A percentile compares a stretch with the other conserved stretches of the same genome.
phyloP scores from a whole-genome alignment of 2,329 filamentous ascomycete species.

The Fusarium buharicum region DNA sequence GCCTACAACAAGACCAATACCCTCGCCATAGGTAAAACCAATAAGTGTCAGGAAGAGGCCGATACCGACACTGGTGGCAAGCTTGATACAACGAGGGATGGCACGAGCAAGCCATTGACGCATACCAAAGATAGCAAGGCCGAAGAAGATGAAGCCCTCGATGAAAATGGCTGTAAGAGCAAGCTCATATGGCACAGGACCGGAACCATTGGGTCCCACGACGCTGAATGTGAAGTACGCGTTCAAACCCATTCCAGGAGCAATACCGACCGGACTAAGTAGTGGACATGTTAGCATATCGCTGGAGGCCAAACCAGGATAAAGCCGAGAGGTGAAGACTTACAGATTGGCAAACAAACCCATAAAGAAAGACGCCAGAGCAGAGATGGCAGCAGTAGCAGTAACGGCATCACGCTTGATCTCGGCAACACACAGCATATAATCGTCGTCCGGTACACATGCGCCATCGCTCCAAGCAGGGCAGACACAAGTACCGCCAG shows the following conservation, averaged over 20 bases:
- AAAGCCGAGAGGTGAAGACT: slow-evolving; percentile 38
- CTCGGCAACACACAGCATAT: slow-evolving; percentile 70
- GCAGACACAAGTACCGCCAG: slow-evolving; percentile 81
- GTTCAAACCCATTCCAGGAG: slow-evolving; percentile 72
- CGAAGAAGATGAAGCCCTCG: slow-evolving; percentile 87
- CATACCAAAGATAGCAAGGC: slow-evolving; percentile 80
- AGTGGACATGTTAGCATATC: slow-evolving; percentile 9
- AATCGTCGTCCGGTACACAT: slow-evolving; percentile 66
- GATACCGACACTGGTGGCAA: slow-evolving; percentile 86
- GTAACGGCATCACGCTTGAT: slow-evolving; percentile 84
- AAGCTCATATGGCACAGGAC: slow-evolving; percentile 76
- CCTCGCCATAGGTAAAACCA: slow-evolving; percentile 81
- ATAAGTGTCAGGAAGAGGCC: slow-evolving; percentile 83
- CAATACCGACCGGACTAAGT: slow-evolving; percentile 51
- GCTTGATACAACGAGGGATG: slow-evolving; percentile 85
- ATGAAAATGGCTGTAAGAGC: slow-evolving; percentile 89
- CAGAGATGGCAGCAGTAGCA: slow-evolving; percentile 84
- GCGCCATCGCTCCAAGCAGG: slow-evolving; percentile 59
- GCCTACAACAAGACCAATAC: slow-evolving; percentile 82
- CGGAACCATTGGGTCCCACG: slow-evolving; percentile 78
- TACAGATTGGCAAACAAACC: slow-evolving; percentile 82
- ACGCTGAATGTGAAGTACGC: slow-evolving; percentile 84
- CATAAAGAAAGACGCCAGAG: slow-evolving; percentile 84
- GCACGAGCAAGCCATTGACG: slow-evolving; percentile 88
- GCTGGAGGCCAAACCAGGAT: neutral